phyloP scores from a whole-genome alignment of 1,139 yeast species.

The Meyerozyma elateridarum region DNA sequence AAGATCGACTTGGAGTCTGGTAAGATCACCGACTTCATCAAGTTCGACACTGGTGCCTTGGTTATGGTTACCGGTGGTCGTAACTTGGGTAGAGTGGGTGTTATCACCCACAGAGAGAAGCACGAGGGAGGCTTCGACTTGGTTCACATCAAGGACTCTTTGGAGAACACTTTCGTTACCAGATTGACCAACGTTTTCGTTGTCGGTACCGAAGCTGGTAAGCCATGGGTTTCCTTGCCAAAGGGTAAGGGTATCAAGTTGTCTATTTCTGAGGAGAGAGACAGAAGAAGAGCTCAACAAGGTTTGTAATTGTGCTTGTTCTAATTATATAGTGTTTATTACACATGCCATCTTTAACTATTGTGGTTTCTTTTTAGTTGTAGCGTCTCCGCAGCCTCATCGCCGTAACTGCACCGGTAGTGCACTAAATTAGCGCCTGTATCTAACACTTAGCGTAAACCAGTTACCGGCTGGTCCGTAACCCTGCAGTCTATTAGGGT shows the following conservation, averaged over 20 bases:
- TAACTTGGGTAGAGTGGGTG: constrained; percentile 99
- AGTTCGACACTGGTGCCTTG: constrained; percentile 93
- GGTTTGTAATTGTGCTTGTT: constrained; percentile 28
- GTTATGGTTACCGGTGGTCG: constrained; percentile 99
- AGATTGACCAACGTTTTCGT: constrained; percentile 96
- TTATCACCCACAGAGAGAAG: constrained; percentile 95
- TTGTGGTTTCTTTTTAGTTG: no score
- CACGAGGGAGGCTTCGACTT: constrained; percentile 99
- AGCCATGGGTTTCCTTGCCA: constrained; percentile 97
- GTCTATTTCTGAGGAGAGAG: constrained; percentile 98
- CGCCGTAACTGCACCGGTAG: no score
- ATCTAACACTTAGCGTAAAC: no score
- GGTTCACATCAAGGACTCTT: constrained; percentile 96
- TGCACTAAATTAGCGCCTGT: no score
- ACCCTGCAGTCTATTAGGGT: no score
- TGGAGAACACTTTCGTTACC: constrained; percentile 97
- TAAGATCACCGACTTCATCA: constrained; percentile 85
- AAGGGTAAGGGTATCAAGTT: constrained; percentile 99
- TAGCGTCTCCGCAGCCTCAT: no score
- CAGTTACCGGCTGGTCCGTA: no score
- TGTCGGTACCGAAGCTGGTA: constrained; percentile 91
- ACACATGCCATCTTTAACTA: no score
- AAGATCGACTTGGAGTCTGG: constrained; percentile 95
- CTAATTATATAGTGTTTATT: background rate
- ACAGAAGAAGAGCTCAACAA: constrained; percentile 87